Evolutionary conservation across 1,284 basidiomycete species (phyloP), one percentile per base, ranked within the genome.

Genomic region (Spongiforma sp.): DNA sequence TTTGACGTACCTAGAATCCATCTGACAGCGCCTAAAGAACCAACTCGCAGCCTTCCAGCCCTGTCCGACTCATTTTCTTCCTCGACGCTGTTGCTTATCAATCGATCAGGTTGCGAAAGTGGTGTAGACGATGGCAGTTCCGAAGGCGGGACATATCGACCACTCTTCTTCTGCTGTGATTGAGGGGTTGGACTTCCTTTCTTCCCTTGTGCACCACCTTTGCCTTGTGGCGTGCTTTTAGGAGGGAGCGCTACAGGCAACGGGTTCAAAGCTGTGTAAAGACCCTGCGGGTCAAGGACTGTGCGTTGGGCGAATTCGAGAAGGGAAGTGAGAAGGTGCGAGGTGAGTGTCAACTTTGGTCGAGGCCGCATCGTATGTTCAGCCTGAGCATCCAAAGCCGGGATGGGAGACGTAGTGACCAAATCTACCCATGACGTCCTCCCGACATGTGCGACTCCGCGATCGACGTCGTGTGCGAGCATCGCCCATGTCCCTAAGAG

Each of bases 401-500:
- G 57, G 43, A 63, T 77, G 17, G 65, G 59, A 17, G 59, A 46
- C 14, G 72, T 64, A 32, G 74, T 72, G 34, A 89, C 70, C 37
- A 80, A 74, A 10, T 80, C 75, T 17, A 75, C 77, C 91, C 91
- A 93, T 15, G 86, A 82, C 60, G 81, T 81, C 19, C 76, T 74
- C 0, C 89, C 88, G 21, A 80, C 74, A 1, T 75, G 70, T 4
- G 88, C 78, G 21, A 94, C 89, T 5, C 80, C 78, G 21, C 89
- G 83, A 71, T 95, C 94, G 28, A 88, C 78, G 69, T 96, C 95
- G 73, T 91, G 85, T 24, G 88, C 83, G 4, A 88, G 82, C 68
- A 94, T 84, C 63, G 83, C 87, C 94, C 94, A 97, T 10, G 92
- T 87, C 0, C 94, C 95, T 1, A 96, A 77, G 36, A 96, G 82